Percentiles rank a stretch among this genome's conserved stretches.
phyloP scores from a whole-genome alignment of 2,329 filamentous ascomycete genomes.

The Trichoderma sp. region DNA sequence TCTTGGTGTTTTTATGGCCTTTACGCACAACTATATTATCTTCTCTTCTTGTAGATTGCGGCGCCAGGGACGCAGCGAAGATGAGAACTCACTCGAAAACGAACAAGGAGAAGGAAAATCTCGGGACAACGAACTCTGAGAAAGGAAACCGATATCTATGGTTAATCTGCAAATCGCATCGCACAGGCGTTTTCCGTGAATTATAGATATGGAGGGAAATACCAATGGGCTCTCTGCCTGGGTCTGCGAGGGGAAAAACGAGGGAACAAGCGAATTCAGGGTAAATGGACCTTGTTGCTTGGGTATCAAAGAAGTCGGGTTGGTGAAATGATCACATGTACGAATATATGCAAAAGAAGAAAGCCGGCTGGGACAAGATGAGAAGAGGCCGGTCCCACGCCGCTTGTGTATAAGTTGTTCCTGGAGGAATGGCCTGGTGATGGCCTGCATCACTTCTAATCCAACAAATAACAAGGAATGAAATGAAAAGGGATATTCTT shows the following conservation, averaged over 20 bases:
- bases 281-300: not conserved
- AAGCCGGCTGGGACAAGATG: not conserved
- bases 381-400: not conserved
- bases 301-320: not conserved
- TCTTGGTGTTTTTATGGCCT: constrained; percentile 29
- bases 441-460: constrained; percentile 6
- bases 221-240: constrained; percentile 4
- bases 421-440: constrained; percentile 15
- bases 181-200: constrained; percentile 43
- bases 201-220: constrained; percentile 35
- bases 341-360: constrained; percentile 22
- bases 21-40: constrained; percentile 6
- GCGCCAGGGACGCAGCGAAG: not conserved
- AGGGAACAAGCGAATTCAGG: not conserved
- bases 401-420: constrained; percentile 17
- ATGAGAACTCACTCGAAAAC: constrained; percentile 25
- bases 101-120: constrained; percentile 6
- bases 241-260: not conserved
- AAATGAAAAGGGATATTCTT: constrained; percentile 2
- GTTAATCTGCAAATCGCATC: constrained; percentile 38
- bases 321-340: constrained; percentile 15
- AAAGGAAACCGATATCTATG: constrained; percentile 25
- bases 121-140: not conserved
- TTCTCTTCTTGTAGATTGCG: not conserved
- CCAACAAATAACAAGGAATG: not conserved